Evolutionary conservation across 495 filamentous ascomycete species (phyloP).

Genomic region (Elaphomyces granulatus): DNA sequence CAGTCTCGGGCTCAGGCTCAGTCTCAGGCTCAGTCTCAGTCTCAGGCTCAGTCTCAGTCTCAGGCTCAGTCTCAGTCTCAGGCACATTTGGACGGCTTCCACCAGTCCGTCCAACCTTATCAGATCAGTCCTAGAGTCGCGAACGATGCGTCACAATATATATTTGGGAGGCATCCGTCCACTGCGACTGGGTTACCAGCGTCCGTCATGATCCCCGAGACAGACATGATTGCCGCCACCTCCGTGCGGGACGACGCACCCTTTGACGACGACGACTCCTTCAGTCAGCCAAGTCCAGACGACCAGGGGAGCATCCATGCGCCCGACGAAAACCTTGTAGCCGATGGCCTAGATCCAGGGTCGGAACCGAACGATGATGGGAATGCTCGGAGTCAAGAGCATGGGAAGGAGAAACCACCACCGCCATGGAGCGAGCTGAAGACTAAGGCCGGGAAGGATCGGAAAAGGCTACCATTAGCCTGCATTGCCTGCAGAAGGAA

Average conservation of each 20-base stretch:
- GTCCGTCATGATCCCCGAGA: constrained; percentile 32
- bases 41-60: background rate
- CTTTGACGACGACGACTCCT: constrained; percentile 28
- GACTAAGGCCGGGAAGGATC: constrained; percentile 94
- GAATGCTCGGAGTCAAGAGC: constrained; percentile 23
- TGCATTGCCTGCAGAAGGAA: constrained; percentile 95
- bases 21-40: background rate
- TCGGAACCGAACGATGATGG: constrained; percentile 13
- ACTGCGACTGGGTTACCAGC: constrained; percentile 6
- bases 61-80: background rate
- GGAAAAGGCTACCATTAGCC: constrained; percentile 82
- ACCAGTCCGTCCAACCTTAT: constrained; percentile 3
- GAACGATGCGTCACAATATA: constrained; percentile 28
- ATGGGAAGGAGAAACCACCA: constrained; percentile 39
- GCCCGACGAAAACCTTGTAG: constrained; percentile 1
- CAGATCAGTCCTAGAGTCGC: constrained; percentile 11
- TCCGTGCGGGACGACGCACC: constrained; percentile 20
- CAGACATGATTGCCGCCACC: constrained; percentile 18
- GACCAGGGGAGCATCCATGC: constrained; percentile 15
- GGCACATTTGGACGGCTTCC: background rate
- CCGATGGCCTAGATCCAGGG: constrained; percentile 14
- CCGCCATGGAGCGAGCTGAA: constrained; percentile 93
- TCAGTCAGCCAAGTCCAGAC: constrained; percentile 33
- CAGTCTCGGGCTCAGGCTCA: no score
- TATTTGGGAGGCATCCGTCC: constrained; percentile 22